Evolutionary conservation across 1,284 basidiomycete species (phyloP), one percentile per base, ranked within the genome.

Genomic region (Ustilago sp.): DNA sequence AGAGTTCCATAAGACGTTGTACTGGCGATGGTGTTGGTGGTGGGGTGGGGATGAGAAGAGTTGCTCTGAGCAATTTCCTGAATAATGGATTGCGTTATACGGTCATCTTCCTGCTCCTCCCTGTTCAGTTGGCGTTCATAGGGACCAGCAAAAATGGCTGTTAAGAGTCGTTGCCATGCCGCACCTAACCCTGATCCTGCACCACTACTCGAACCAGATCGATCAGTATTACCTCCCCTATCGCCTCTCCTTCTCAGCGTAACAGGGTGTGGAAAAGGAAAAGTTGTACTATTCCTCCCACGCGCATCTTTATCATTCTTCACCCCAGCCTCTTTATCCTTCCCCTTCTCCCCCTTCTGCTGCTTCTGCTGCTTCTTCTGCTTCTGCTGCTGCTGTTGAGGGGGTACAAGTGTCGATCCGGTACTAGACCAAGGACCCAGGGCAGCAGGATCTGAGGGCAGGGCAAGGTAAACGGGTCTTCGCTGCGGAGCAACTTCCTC

Each of bases 211-310:
- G n/a, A n/a, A 45, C 7, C 11, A 11, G n/a, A 19, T 8, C 6
- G n/a, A 8, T 8, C 43, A 19, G n/a, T 45, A 11, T 45, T n/a
- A 11, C n/a, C n/a, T 19, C n/a, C n/a, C 11, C 43, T 55, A 11
- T 47, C 66, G 11, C 36, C 41, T 3, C 67, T 17, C 5, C 72
- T 17, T 6, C 67, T 13, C 2, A 59, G 59, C 17, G 69, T 66
- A 2, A 55, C 53, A 1, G 77, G 77, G 35, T 79, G 77, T 0
- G 77, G 76, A 31, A 80, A 80, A 2, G 79, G 79, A 38, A 80
- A 80, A 11, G 55, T 68, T 63, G 77, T 80, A 54, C 71, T 74
- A 41, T 80, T 69, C 23, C 69, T 59, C 8, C 69, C 55, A 2
- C 23, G 23, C 32, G 35, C 55, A 23, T 45, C 47, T 28, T 35